A percentile compares a stretch with the other conserved stretches of the same genome.
phyloP scores from a whole-genome alignment of 768 basidiomycete species.

The Suillus lakei region DNA sequence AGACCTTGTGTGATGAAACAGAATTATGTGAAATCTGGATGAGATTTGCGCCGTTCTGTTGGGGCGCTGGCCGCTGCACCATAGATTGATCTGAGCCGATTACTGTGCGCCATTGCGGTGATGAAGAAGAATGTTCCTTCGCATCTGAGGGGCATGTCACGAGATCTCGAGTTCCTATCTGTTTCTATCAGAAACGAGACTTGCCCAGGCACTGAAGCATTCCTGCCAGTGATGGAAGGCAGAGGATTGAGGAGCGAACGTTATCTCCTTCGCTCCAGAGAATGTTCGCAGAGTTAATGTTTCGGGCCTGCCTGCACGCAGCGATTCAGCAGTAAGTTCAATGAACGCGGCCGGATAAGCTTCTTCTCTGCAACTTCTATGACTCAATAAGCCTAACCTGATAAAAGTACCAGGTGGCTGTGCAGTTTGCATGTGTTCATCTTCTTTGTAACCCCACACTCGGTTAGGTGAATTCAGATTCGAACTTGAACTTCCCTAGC shows the following conservation, averaged over 20 bases:
- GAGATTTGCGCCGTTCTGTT: background rate
- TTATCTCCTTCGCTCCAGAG: constrained; percentile 1
- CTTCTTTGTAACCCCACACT: constrained; percentile 5
- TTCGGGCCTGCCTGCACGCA: background rate
- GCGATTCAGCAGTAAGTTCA: constrained; percentile 3
- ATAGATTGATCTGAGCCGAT: constrained; percentile 4
- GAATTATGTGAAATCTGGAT: constrained; percentile 4
- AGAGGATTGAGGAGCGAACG: background rate
- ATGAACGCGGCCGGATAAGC: background rate
- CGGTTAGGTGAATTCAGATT: constrained; percentile 1
- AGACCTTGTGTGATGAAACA: constrained; percentile 1
- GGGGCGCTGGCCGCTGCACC: background rate
- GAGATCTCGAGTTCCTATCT: background rate
- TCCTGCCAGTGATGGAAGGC: background rate
- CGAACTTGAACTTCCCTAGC: background rate
- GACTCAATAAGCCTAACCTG: constrained; percentile 7
- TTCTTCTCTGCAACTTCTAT: background rate
- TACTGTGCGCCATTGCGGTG: constrained; percentile 1
- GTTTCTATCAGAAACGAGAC: constrained; percentile 3
- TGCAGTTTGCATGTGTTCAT: background rate
- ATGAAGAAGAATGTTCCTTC: background rate
- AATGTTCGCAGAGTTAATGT: background rate
- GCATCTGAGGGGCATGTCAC: background rate
- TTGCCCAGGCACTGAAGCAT: background rate
- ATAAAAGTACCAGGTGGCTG: constrained; percentile 1